These are phyloP conservation scores for Ploettnerulaceae sp. DNA, from an alignment of 2,329 filamentous ascomycete species.

Conservation along the genomic window DNA sequence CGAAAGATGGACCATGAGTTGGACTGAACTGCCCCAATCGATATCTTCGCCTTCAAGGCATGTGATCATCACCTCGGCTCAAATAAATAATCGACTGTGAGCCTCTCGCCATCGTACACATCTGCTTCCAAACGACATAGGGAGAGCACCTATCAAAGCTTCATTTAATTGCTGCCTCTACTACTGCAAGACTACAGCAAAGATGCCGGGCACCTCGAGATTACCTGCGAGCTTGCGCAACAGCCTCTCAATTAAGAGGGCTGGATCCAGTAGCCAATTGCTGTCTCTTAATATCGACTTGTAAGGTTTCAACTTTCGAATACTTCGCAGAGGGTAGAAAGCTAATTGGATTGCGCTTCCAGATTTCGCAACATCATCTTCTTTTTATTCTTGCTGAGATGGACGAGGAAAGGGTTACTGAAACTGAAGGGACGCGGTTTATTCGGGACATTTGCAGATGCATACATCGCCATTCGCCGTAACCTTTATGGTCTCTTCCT, in stretches of 20 bases:
- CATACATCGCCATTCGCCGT: constrained; percentile 67
- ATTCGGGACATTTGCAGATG: constrained; percentile 69
- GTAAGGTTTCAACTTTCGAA: constrained; percentile 43
- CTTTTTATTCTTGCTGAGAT: constrained; percentile 79
- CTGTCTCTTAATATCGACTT: constrained; percentile 62
- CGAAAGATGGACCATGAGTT: constrained; percentile 2
- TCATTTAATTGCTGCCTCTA: background rate
- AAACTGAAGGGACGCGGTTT: constrained; percentile 86
- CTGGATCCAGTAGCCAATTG: constrained; percentile 50
- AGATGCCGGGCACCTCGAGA: constrained; percentile 62
- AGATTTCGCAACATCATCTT: constrained; percentile 86
- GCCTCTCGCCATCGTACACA: too few species aligned
- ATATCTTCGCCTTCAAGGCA: background rate
- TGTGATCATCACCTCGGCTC: constrained; percentile 15
- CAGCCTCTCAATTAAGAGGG: constrained; percentile 57
- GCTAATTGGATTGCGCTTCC: background rate
- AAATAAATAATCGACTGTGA: constrained; percentile 5
- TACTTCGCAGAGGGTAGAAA: background rate
- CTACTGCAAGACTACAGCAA: constrained; percentile 22
- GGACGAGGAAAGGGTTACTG: constrained; percentile 73
- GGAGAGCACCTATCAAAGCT: constrained; percentile 1
- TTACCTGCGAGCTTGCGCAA: constrained; percentile 68
- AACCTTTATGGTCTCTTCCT: constrained; percentile 82
- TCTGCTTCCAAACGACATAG: constrained; percentile 2
- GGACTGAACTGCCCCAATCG: background rate